A percentile compares a stretch with the other conserved stretches of the same genome.
phyloP scores from a whole-genome alignment of 1,139 yeast species.

The Candida mesenterica region DNA sequence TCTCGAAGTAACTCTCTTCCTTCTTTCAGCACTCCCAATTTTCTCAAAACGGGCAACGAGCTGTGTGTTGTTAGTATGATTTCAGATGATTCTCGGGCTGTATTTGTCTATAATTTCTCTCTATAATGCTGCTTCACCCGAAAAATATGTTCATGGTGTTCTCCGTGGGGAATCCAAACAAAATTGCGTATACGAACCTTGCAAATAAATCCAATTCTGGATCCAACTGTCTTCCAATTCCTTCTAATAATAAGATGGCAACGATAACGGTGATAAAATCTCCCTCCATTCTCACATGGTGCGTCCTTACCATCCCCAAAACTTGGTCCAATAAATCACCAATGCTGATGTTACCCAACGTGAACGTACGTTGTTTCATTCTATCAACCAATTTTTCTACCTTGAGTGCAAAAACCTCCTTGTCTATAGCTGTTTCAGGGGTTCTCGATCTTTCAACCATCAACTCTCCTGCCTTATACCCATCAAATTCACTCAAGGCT shows the following conservation, averaged over 20 bases:
- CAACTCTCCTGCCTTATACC: constrained; percentile 89
- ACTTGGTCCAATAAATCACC: constrained; percentile 89
- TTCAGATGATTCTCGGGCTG: too few relatives aligned
- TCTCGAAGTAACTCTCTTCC: constrained; percentile 57
- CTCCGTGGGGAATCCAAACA: constrained; percentile 58
- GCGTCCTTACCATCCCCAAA: constrained; percentile 84
- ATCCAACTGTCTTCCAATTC: constrained; percentile 91
- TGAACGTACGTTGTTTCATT: constrained; percentile 84
- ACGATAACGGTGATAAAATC: constrained; percentile 93
- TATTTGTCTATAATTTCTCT: constrained; percentile 1
- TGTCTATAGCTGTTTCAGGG: constrained; percentile 85
- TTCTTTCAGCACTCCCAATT: constrained; percentile 70
- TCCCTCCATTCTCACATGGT: constrained; percentile 97
- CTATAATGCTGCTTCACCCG: neutral
- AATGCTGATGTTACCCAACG: constrained; percentile 86
- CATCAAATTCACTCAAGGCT: constrained; percentile 88
- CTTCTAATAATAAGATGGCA: constrained; percentile 85
- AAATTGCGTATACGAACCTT: constrained; percentile 75
- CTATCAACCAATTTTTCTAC: constrained; percentile 79
- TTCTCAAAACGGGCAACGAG: constrained; percentile 85
- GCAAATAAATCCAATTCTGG: constrained; percentile 92
- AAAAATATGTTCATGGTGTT: neutral
- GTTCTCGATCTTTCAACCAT: constrained; percentile 94
- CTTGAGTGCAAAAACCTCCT: constrained; percentile 81
- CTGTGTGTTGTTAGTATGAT: constrained; percentile 45